Percentiles rank a stretch among this genome's conserved stretches.
Evolutionary conservation across 768 basidiomycete species (phyloP).

Genomic region (Naganishia vaughanmartiniae): DNA sequence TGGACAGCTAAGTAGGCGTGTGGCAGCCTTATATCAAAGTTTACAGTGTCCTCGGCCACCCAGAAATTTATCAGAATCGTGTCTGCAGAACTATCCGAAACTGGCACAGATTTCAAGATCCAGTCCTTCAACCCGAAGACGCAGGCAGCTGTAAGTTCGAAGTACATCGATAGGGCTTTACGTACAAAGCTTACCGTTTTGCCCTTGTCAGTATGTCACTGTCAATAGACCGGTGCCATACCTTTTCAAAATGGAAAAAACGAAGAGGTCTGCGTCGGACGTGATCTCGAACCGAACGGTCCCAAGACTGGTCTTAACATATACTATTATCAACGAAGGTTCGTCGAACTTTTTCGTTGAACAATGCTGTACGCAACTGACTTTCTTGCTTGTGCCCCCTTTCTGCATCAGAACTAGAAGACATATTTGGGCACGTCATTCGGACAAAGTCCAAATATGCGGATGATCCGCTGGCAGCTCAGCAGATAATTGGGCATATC

Average conservation of each 20-base stretch:
- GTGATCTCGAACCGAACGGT: constrained; percentile 51
- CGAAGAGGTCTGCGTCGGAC: background rate
- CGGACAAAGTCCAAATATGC: background rate
- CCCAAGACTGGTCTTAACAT: constrained; percentile 62
- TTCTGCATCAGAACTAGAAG: constrained; percentile 16
- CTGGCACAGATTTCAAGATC: constrained; percentile 30
- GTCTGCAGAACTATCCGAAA: constrained; percentile 57
- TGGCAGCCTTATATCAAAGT: constrained; percentile 78
- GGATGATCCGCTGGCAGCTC: background rate
- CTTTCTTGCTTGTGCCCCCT: background rate
- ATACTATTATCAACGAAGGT: constrained; percentile 83
- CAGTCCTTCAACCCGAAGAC: constrained; percentile 27
- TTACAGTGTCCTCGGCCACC: constrained; percentile 78
- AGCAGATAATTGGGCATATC: background rate
- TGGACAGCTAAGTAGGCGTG: constrained; percentile 16
- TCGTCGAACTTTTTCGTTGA: constrained; percentile 3
- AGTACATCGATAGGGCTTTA: constrained; percentile 23
- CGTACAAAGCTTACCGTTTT: constrained; percentile 56
- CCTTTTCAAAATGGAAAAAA: constrained; percentile 67
- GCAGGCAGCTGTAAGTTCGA: constrained; percentile 50
- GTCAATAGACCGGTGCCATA: constrained; percentile 73
- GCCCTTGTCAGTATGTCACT: constrained; percentile 64
- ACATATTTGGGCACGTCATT: background rate
- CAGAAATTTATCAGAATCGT: constrained; percentile 74
- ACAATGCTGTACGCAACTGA: background rate